Base-by-base conservation (phyloP, 2,329 filamentous ascomycete species). In the Claviceps arundinis region DNA sequence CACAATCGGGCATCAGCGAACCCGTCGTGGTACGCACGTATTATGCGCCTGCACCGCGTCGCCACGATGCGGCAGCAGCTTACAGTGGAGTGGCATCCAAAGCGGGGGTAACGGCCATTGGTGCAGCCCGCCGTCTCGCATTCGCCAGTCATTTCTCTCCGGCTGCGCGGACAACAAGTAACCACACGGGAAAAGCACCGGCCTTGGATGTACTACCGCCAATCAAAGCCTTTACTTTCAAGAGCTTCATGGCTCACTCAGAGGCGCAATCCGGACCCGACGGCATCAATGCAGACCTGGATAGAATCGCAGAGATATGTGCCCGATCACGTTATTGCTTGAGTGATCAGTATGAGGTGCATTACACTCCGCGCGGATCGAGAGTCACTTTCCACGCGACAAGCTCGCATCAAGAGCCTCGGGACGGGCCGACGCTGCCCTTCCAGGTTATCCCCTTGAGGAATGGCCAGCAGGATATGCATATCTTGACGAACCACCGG, bases 1-100 rank as follows among this genome's bases (percentile, higher is more conserved):
- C 78, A 17, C 71, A 75, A 59, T 79, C 68, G 64, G 78, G 71
- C 57, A 82, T 78, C 41, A 81, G 80, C 3, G 78, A 82, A 56
- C 81, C 81, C n/a, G 78, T 84, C 52, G 76, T 84, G 41, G 81
- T 84, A 24, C 74, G 79, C 53, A 83, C 79, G 48, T 83, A 84
- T 61, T 79, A 77, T 44, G 74, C 76, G 1, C 72, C 68, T 11
- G 68, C 60, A 24, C 60, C 65, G 14, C 63, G 59, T 43, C 67
- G 68, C 22, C 63, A 63, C 26, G 58, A 57, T 19, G 62, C 59
- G 9, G 9, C 3, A 34, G 9, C 30, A 34, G 9, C 30, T 44
- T 64, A 63, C 53, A 56, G 63, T 19, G 60, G 62, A 52, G 52
- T 59, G 17, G 61, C 59, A 5, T 64, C 60, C 19, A 61, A 64